Base-by-base conservation (phyloP, 106 monocot species). In the Acanthochlamys bracteata region DNA sequence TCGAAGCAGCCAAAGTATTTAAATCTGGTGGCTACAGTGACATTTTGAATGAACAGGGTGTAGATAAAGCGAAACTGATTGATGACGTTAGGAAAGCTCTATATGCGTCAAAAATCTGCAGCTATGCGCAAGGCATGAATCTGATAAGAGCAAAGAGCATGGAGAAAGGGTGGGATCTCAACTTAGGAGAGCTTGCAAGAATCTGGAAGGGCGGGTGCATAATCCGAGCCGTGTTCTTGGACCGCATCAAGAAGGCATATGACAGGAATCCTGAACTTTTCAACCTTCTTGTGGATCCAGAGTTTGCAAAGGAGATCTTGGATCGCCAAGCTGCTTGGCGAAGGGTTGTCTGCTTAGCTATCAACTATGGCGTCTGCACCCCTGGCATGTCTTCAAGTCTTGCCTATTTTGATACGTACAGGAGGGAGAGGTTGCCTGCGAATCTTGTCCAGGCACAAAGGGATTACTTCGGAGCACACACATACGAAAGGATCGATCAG, bases 141-240 rank as follows among this genome's bases (percentile, higher is more conserved):
- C 55, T 81, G 69, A 64, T 81, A 10, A 64, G 69, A 73, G 73
- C 76, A 0, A 76, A 76, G 60, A 81, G 81, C 61, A 61, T 56
- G 2, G 76, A 81, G 46, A 76, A 81, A 59, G 76, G 68, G 16
- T 81, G 81, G 76, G 76, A 59, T 61, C 73, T 76, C 55, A 65
- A 69, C 39, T 33, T 76, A 16, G 81, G 81, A 12, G 76, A 81
- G 69, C 81, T 81, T 23, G 81, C 76, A 4, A 73, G 76, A 54
- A 81, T 81, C 11, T 81, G 81, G 81, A 81, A 81, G 49, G 81
- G 81, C 10, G 76, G 76, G 4, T 81, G 81, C 66, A 81, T 76
- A 76, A 76, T 68, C 76, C 63, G 76, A 2, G 81, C 81, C 2
- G 73, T 81, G 40, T 81, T 81, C 65, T 69, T 81, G 64, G 81